Base-by-base conservation (phyloP, 306 rosid species). In the Echinosophora koreensis region DNA sequence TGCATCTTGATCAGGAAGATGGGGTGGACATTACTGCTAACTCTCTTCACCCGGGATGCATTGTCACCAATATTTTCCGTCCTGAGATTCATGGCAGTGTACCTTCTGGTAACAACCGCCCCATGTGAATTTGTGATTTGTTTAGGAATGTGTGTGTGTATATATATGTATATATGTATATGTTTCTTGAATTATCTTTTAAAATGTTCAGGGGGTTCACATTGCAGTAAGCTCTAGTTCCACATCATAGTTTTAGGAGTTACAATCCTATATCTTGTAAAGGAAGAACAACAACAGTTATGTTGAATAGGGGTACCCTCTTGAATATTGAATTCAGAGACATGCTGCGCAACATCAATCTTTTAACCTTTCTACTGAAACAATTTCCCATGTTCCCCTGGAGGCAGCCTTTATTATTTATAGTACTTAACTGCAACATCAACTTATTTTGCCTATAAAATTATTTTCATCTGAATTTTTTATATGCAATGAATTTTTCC, bases 21-120 rank as follows among this genome's bases (percentile, higher is more conserved):
- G 87, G 84, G 10, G 80, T 72, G 32, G 63, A 88, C 49, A 81
- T 90, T 65, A 92, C 91, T 13, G 97, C 89, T 56, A 95, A 95
- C 86, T 88, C 97, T 64, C 91, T 95, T 87, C 99, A 95, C 72
- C 99, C 97, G 0, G 99, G 99, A 63, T 46, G 46, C 69, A 82
- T 95, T 16, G 1, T 11, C 22, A 90, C 97, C 54, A 82, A 87
- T 66, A 87, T 95, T 77, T 88, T 88, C 57, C 91, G 88, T 7
- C 69, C 17, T 32, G 69, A 76, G 47, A 8, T 62, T 41, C 80
- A 82, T 54, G 80, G 8, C 50, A 22, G 27, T 30, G 10, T 80
- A 22, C 52, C 87, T 1, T 17, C 70, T 0, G 88, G 97, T 90
- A 88, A 83, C 5, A 64, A 6, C 74, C 52, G 6, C 38, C n/a